These are phyloP conservation scores for Aethionema arabicum DNA, from an alignment of 345 rosid genomes.

Conservation along the genomic window DNA sequence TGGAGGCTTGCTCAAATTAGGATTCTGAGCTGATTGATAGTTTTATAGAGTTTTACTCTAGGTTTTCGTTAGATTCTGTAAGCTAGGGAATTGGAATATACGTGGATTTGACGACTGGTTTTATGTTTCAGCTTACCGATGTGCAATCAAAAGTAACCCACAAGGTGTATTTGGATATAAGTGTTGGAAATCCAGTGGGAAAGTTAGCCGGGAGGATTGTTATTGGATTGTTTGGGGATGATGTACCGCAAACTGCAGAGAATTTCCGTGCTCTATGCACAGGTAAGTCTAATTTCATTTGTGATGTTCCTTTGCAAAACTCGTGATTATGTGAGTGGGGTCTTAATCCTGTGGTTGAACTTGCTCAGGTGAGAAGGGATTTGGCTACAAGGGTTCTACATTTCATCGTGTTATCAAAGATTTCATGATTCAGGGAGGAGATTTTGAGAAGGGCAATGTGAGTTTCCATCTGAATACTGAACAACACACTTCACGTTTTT, in stretches of 20 bases:
- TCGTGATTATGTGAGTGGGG: background rate
- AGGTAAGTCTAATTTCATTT: slow-evolving; percentile 43
- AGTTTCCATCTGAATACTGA: slow-evolving; percentile 22
- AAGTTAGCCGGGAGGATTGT: slow-evolving; percentile 86
- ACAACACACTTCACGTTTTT: background rate
- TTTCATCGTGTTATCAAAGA: slow-evolving; percentile 95
- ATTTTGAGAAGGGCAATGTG: slow-evolving; percentile 97
- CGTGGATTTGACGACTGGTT: slow-evolving; percentile 5
- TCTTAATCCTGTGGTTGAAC: slow-evolving; percentile 18
- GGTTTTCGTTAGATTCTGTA: background rate
- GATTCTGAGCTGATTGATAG: slow-evolving; percentile 1
- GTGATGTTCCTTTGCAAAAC: background rate
- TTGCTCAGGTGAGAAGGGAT: slow-evolving; percentile 89
- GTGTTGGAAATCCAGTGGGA: slow-evolving; percentile 91
- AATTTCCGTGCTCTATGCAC: slow-evolving; percentile 96
- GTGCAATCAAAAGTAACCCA: slow-evolving; percentile 80
- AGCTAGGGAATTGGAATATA: slow-evolving; percentile 1
- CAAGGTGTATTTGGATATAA: slow-evolving; percentile 88
- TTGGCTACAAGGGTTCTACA: slow-evolving; percentile 74
- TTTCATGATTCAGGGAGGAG: slow-evolving; percentile 99
- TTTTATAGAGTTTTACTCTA: background rate
- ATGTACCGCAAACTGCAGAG: slow-evolving; percentile 92
- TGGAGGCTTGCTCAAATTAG: background rate
- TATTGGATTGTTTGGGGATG: slow-evolving; percentile 90
- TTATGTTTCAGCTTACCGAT: slow-evolving; percentile 42